phyloP scores from a whole-genome alignment of 805 yeast genomes.

The Candida succiphila region DNA sequence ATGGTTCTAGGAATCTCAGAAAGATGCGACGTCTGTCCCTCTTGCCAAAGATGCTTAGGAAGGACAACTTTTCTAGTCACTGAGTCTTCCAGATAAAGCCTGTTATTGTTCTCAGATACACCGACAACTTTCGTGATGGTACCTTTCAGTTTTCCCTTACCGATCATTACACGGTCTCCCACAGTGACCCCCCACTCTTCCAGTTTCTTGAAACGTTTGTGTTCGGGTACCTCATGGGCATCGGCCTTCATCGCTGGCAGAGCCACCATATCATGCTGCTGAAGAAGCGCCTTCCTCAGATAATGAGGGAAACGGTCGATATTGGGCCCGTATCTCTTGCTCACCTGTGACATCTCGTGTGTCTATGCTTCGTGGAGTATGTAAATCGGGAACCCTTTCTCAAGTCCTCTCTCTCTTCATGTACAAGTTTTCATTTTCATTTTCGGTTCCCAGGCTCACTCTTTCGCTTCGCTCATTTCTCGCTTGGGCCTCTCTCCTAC shows the following conservation, averaged over 20 bases:
- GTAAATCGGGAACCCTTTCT: too few species aligned
- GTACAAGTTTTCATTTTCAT: too few species aligned
- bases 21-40: constrained; percentile 62
- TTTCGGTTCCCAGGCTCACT: too few species aligned
- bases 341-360: too few species aligned
- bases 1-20: constrained; percentile 59
- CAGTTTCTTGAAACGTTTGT: constrained; percentile 27
- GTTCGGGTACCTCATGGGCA: constrained; percentile 19
- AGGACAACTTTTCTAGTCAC: constrained; percentile 52
- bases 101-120: constrained; percentile 50
- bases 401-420: too few species aligned
- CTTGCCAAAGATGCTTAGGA: constrained; percentile 66
- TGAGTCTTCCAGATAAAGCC: constrained; percentile 59
- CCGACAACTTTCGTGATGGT: constrained; percentile 57
- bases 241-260: constrained; percentile 22
- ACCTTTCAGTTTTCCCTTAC: constrained; percentile 67
- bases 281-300: constrained; percentile 18
- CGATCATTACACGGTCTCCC: constrained; percentile 71
- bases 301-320: constrained; percentile 20
- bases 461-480: too few species aligned
- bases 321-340: constrained; percentile 22
- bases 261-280: constrained; percentile 17
- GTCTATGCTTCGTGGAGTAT: too few species aligned
- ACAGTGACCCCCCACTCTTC: constrained; percentile 53
- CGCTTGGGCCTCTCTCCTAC: too few species aligned